These are phyloP conservation scores for Chaetoscypha palmicola DNA, from an alignment of 2,329 filamentous ascomycete genomes.

Conservation along the genomic window DNA sequence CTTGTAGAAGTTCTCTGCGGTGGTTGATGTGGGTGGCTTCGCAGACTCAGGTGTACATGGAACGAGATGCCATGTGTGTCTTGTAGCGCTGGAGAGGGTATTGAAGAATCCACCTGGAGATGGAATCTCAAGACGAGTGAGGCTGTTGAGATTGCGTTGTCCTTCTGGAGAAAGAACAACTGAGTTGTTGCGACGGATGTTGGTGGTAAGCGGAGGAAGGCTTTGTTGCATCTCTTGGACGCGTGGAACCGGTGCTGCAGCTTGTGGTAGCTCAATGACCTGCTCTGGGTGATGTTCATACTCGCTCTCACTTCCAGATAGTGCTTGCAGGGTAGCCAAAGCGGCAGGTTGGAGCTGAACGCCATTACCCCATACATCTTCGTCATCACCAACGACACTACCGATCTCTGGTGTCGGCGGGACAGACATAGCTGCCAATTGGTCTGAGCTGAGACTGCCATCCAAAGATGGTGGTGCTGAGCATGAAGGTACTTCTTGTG, in stretches of 20 bases:
- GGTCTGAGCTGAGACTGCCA: slow-evolving; percentile 81
- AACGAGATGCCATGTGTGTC: slow-evolving; percentile 73
- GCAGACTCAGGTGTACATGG: slow-evolving; percentile 46
- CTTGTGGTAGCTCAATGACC: slow-evolving; percentile 43
- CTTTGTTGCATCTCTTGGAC: slow-evolving; percentile 47
- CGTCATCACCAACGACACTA: slow-evolving; percentile 45
- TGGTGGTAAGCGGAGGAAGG: slow-evolving; percentile 43
- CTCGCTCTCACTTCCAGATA: slow-evolving; percentile 55
- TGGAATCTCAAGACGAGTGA: slow-evolving; percentile 80
- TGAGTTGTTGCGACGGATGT: slow-evolving; percentile 30
- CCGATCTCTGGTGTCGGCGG: slow-evolving; percentile 75
- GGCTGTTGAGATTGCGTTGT: slow-evolving; percentile 56
- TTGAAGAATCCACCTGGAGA: slow-evolving; percentile 91
- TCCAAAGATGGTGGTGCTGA: slow-evolving; percentile 78
- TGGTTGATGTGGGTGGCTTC: slow-evolving; percentile 71
- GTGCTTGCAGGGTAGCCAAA: slow-evolving; percentile 70
- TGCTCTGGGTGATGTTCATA: slow-evolving; percentile 51
- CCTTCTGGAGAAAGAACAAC: slow-evolving; percentile 43
- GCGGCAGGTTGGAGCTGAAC: slow-evolving; percentile 73
- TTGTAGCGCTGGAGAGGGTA: slow-evolving; percentile 65
- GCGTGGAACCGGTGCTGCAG: slow-evolving; percentile 24
- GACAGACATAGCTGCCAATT: slow-evolving; percentile 74
- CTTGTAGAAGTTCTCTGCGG: slow-evolving; percentile 88
- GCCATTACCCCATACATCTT: slow-evolving; percentile 59
- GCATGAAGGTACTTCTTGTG: slow-evolving; percentile 61